Evolutionary conservation across 2,329 filamentous ascomycete species (phyloP).

Genomic region (Sarocladiaceae sp.): DNA sequence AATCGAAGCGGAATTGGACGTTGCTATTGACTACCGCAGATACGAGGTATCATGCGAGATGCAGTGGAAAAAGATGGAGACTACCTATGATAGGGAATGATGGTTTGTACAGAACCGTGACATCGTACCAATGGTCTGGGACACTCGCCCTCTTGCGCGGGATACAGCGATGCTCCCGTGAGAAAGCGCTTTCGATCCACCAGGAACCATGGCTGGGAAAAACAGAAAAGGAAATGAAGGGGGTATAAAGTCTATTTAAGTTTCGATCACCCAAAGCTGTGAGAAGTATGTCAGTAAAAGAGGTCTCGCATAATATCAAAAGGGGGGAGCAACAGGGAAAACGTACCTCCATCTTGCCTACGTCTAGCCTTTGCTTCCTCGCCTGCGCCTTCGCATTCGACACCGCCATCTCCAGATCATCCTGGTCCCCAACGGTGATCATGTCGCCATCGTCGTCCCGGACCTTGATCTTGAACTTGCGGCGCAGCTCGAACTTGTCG

Average conservation of each 20-base stretch:
- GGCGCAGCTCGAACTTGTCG: constrained; percentile 75
- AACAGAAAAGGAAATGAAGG: constrained; percentile 3
- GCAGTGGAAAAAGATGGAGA: background rate
- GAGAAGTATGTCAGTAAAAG: background rate
- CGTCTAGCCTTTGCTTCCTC: constrained; percentile 67
- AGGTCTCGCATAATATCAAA: background rate
- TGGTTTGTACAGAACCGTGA: constrained; percentile 8
- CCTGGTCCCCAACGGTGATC: constrained; percentile 95
- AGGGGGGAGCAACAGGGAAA: constrained; percentile 11
- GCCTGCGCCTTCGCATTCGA: constrained; percentile 61
- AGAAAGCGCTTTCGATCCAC: background rate
- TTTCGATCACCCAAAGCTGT: constrained; percentile 9
- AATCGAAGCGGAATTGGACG: no score
- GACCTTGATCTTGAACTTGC: constrained; percentile 83
- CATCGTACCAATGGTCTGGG: constrained; percentile 4
- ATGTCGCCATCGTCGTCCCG: constrained; percentile 83
- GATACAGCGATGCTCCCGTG: background rate
- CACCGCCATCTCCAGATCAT: constrained; percentile 87
- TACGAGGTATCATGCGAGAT: no score
- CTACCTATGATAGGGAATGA: background rate
- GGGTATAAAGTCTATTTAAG: constrained; percentile 9
- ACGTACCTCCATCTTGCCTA: constrained; percentile 93
- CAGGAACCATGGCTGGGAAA: constrained; percentile 3
- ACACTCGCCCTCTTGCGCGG: no score
- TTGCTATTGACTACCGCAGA: no score